Evolutionary conservation across 371 early-diverging fungal genomes (phyloP), one percentile per base, ranked within the genome.

Genomic region (Rhizopus sp.): DNA sequence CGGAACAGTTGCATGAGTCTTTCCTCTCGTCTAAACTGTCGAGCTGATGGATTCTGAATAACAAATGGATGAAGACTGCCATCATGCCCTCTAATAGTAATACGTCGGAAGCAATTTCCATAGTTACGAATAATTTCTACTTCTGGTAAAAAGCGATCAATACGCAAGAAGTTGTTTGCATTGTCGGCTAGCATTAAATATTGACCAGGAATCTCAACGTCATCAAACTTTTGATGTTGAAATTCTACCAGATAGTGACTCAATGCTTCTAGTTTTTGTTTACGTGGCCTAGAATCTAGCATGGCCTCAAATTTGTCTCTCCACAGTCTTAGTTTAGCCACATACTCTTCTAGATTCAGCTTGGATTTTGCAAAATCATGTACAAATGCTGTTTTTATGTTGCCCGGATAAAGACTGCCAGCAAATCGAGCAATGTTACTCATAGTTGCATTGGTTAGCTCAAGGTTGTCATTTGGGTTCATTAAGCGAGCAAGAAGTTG

Each of bases 121-220:
- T 90, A 86, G 38, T 88, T 84, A n/a, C 94, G 83, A 53, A 93
- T 77, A 15, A 93, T 72, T 51, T 89, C 89, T 5, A 97, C 89
- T 49, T 90, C 90, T 1, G 97, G 93, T 66, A 90, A 73, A 77
- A 98, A 97, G 10, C 97, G 86, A 58, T 95, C 96, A 57, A 99
- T 97, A 23, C 91, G 83, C 30, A 95, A 80, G 77, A 98, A 95
- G 72, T 95, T 95, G 56, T 92, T 91, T 68, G 87, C 92, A 61
- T 83, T 87, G 64, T 95, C 90, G 63, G 84, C 86, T 51, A 93
- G 80, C 79, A 90, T 63, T 59, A 95, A 72, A 64, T 98, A 98
- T 75, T 99, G 98, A 1, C 99, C 99, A 12, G 99, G 99, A 6
- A 99, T 89, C 57, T 98, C 97, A 5, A 99, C 90, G 63, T 98